phyloP scores from a whole-genome alignment of 2,329 filamentous ascomycete species.

The Colletotrichum chrysophilum region DNA sequence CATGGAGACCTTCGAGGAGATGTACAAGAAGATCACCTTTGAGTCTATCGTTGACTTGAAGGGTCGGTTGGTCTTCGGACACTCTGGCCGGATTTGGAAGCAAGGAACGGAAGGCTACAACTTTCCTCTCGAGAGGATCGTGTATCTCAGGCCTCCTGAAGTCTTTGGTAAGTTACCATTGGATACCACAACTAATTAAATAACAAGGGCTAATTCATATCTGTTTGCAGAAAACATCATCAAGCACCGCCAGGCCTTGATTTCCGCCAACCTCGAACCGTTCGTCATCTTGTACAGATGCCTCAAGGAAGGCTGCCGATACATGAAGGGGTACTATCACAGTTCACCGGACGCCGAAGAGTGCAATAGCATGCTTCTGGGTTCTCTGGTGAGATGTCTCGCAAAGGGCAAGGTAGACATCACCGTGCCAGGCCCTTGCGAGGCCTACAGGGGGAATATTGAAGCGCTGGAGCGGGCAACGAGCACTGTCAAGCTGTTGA shows the following conservation, averaged over 20 bases:
- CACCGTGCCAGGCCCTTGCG: constrained; percentile 6
- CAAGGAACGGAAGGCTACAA: constrained; percentile 15
- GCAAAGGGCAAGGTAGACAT: constrained; percentile 16
- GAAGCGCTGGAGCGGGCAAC: constrained; percentile 1
- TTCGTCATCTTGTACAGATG: constrained; percentile 17
- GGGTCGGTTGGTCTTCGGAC: constrained; percentile 7
- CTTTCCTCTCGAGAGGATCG: constrained; percentile 6
- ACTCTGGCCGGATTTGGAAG: constrained; percentile 5
- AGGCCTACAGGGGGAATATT: constrained; percentile 4
- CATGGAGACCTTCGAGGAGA: constrained; percentile 1
- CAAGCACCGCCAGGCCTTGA: background rate
- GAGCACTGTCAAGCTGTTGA: constrained; percentile 12
- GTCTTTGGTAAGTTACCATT: background rate
- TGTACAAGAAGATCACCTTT: constrained; percentile 13
- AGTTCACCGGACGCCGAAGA: constrained; percentile 17
- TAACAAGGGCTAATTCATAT: background rate
- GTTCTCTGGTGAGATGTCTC: constrained; percentile 4
- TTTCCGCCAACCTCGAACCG: constrained; percentile 7
- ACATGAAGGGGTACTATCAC: constrained; percentile 20
- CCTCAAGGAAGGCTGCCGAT: constrained; percentile 15
- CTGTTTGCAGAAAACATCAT: background rate
- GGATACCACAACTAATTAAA: rapidly evolving
- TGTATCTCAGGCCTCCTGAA: constrained; percentile 2
- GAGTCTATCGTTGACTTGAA: constrained; percentile 11
- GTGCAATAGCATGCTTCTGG: constrained; percentile 20